Percentiles rank a stretch among this genome's conserved stretches.
phyloP scores from a whole-genome alignment of 2,329 filamentous ascomycete species.

The Paecilomyces sp. region DNA sequence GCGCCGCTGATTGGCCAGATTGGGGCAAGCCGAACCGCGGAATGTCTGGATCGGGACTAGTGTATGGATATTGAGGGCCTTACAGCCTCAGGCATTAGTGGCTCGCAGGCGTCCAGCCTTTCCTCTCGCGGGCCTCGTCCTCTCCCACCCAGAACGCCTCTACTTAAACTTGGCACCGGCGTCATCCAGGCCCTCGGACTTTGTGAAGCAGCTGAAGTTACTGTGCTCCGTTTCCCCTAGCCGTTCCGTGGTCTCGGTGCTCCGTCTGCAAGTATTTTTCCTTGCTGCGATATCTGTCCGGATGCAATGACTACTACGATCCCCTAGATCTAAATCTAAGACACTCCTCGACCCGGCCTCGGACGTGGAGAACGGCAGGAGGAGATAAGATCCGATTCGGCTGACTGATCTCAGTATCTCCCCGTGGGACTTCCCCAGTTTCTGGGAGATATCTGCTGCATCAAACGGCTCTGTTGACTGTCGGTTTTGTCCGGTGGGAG shows the following conservation, averaged over 20 bases:
- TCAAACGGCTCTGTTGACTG: background rate
- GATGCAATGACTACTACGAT: background rate
- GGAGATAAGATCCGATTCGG: background rate
- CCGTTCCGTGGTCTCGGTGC: background rate
- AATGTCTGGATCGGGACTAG: background rate
- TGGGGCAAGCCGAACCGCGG: background rate
- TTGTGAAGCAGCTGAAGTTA: background rate
- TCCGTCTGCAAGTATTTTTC: background rate
- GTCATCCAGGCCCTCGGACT: background rate
- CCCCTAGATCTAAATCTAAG: background rate
- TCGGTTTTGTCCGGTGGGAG: background rate
- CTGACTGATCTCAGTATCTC: background rate
- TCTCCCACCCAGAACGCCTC: background rate
- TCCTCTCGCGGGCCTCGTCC: constrained; percentile 11
- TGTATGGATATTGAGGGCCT: background rate
- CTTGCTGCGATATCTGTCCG: background rate
- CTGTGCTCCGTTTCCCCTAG: background rate
- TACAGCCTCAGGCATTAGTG: constrained; percentile 13
- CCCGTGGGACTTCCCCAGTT: background rate
- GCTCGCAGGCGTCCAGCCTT: background rate
- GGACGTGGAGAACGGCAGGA: background rate
- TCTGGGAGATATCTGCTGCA: background rate
- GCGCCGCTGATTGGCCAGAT: background rate
- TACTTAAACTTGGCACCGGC: background rate
- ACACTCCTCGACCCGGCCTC: background rate